These are phyloP conservation scores for Marasmius fiardii DNA, from an alignment of 1,284 basidiomycete genomes.

Conservation along the genomic window DNA sequence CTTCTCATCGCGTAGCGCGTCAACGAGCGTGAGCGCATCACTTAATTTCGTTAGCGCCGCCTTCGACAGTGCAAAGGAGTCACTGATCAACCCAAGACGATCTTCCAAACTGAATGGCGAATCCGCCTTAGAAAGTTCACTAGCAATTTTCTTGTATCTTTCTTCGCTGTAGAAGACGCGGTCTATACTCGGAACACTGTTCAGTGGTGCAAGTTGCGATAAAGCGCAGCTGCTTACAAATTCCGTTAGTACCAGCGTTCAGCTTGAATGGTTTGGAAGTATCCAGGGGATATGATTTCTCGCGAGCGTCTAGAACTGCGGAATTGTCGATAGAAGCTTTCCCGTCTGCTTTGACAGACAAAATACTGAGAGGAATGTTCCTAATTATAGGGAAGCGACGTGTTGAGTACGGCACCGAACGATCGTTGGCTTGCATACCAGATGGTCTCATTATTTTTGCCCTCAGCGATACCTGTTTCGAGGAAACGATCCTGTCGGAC, in stretches of 20 bases:
- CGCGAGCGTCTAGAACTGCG: constrained; percentile 68
- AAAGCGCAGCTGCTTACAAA: constrained; percentile 58
- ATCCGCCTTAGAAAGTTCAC: constrained; percentile 67
- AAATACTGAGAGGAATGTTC: constrained; percentile 79
- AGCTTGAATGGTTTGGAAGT: constrained; percentile 79
- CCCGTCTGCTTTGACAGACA: constrained; percentile 61
- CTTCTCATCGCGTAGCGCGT: constrained; percentile 66
- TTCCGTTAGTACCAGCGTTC: constrained; percentile 87
- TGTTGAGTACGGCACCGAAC: neutral
- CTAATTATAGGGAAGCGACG: constrained; percentile 34
- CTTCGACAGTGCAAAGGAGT: constrained; percentile 77
- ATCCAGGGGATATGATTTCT: constrained; percentile 68
- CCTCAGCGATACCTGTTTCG: constrained; percentile 75
- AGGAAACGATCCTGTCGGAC: constrained; percentile 93
- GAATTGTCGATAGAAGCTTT: constrained; percentile 61
- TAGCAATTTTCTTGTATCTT: constrained; percentile 75
- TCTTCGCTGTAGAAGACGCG: constrained; percentile 88
- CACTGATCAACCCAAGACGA: constrained; percentile 82
- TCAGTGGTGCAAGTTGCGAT: neutral
- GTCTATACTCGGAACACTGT: constrained; percentile 39
- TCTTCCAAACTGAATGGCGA: constrained; percentile 80
- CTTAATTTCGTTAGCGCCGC: constrained; percentile 79
- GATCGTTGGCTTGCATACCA: constrained; percentile 52
- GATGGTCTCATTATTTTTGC: constrained; percentile 87
- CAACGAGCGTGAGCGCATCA: constrained; percentile 71